Evolutionary conservation across 2,329 filamentous ascomycete species (phyloP).

Genomic region (Didymosphaeria variabile): DNA sequence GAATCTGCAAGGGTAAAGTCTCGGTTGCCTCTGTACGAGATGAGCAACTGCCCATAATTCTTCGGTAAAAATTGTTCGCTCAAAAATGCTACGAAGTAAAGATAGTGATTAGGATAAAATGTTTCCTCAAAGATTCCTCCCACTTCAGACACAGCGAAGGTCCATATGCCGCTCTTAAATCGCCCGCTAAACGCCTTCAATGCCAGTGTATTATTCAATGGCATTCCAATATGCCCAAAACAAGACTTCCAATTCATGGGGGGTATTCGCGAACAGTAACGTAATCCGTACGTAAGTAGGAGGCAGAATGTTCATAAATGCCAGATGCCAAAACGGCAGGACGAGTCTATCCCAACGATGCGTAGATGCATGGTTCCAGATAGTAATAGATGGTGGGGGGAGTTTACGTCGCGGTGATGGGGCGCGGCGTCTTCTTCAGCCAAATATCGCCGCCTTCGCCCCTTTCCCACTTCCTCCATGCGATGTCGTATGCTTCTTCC

Average conservation of each 20-base stretch:
- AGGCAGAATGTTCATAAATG: constrained; percentile 3
- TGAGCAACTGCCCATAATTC: too few relatives aligned
- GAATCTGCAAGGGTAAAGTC: too few relatives aligned
- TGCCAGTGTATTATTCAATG: neutral
- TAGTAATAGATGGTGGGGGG: neutral
- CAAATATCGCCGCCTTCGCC: constrained; percentile 94
- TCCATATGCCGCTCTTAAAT: neutral
- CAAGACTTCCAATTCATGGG: constrained; percentile 3
- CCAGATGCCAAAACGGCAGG: neutral
- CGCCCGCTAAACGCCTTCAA: constrained; percentile 1
- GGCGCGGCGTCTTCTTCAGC: constrained; percentile 55
- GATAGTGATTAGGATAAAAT: neutral
- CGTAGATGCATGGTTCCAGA: neutral
- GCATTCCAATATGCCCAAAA: neutral
- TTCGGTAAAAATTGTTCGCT: too few relatives aligned
- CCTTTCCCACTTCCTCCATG: constrained; percentile 87
- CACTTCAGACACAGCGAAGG: neutral
- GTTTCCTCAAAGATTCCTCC: neutral
- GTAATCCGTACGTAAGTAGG: neutral
- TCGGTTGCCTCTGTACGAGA: too few relatives aligned
- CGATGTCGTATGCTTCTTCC: constrained; percentile 86
- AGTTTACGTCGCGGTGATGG: neutral
- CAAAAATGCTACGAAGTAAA: too few relatives aligned
- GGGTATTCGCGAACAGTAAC: constrained; percentile 13
- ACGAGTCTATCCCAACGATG: neutral